A percentile compares a stretch with the other conserved stretches of the same genome.
Conservation (phyloP, 208 protist genomes). For the Acanthamoeba lenticulata region DNA sequence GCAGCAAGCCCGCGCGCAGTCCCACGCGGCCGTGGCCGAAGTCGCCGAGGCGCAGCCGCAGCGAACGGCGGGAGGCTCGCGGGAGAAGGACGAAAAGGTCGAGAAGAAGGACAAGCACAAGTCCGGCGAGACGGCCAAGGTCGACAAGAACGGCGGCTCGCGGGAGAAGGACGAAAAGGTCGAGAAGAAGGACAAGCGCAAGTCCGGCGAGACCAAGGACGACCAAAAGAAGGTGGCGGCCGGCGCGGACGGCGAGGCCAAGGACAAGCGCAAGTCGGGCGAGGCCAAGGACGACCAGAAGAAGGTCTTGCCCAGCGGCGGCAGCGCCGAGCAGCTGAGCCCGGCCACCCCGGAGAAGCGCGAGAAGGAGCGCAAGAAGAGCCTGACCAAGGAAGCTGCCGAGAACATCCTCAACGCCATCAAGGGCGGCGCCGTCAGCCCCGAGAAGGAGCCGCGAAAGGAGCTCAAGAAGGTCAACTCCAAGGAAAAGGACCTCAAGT, state of each 20-base stretch:
- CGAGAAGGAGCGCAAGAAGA: not conserved
- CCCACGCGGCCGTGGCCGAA: not conserved
- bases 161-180: not conserved
- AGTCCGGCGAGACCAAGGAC: not conserved
- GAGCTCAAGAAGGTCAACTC: constrained; percentile 6
- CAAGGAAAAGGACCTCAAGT: constrained; percentile 16
- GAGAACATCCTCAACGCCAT: constrained; percentile 28
- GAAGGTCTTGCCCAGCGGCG: not conserved
- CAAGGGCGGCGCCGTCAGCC: not conserved
- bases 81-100: not conserved
- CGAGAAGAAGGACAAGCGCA: not conserved
- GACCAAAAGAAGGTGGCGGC: not conserved
- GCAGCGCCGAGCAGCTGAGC: no score
- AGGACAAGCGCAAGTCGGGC: not conserved
- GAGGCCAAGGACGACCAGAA: not conserved
- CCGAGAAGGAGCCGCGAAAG: constrained; percentile 4
- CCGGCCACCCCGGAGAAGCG: not conserved
- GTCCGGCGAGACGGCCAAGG: not conserved
- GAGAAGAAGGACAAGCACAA: not conserved
- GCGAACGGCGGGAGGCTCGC: no score
- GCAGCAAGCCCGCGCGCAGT: not conserved
- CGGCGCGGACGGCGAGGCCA: not conserved
- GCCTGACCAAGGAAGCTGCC: constrained; percentile 13
- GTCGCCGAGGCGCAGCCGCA: not conserved
- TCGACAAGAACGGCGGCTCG: not conserved